phyloP scores from a whole-genome alignment of 192 early-diverging fungal species.

The Chytriomyces sp. region DNA sequence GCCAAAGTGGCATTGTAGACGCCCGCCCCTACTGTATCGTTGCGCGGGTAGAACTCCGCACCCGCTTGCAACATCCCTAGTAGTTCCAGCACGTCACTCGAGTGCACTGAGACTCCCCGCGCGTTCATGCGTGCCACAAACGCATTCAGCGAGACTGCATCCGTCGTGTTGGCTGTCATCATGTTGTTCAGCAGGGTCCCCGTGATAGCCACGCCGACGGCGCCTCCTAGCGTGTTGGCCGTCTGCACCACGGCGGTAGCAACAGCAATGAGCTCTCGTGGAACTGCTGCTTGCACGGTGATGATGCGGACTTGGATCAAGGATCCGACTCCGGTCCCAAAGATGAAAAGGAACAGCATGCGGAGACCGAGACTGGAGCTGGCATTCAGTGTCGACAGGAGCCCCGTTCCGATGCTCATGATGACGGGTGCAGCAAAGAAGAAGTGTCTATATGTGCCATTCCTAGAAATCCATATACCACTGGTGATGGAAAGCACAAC shows the following conservation, averaged over 20 bases:
- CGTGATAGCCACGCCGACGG: conserved; percentile 66
- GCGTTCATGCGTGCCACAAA: background rate
- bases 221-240: conserved; percentile 62
- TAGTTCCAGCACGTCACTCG: conserved; percentile 6
- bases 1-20: conserved; percentile 17
- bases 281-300: conserved; percentile 71
- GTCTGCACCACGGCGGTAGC: conserved; percentile 73
- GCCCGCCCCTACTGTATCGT: conserved; percentile 6
- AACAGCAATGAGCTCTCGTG: conserved; percentile 66
- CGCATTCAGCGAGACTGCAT: background rate
- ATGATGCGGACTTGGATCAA: conserved; percentile 76
- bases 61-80: background rate
- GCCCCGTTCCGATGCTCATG: conserved; percentile 62
- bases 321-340: conserved; percentile 75
- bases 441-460: conserved; percentile 58
- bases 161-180: conserved; percentile 48
- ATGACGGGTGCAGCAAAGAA: conserved; percentile 64
- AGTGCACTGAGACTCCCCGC: background rate
- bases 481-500: conserved; percentile 67
- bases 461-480: conserved; percentile 64
- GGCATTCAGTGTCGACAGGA: conserved; percentile 65
- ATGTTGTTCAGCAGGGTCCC: conserved; percentile 68
- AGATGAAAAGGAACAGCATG: conserved; percentile 66
- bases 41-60: conserved; percentile 1
- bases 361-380: conserved; percentile 52